Evolutionary conservation across 1,284 basidiomycete species (phyloP).

Genomic region (Tausonia pullulans): DNA sequence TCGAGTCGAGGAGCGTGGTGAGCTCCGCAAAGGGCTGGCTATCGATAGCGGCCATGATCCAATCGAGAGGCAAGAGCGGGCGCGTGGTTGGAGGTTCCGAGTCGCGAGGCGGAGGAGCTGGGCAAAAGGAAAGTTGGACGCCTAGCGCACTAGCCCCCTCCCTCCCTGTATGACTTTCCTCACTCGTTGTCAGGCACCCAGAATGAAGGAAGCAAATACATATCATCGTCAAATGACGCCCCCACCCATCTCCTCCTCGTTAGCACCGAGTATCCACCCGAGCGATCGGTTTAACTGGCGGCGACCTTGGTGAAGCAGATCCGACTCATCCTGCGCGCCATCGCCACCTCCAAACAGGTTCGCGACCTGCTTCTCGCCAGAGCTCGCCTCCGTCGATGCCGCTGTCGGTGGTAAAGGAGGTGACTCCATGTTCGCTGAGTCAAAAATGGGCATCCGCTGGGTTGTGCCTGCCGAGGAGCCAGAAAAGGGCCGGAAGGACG

Average conservation of each 20-base stretch:
- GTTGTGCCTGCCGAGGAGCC: constrained; percentile 5
- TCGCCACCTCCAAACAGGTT: constrained; percentile 23
- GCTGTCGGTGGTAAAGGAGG: constrained; percentile 14
- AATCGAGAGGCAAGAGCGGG: no score
- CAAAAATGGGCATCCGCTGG: neutral
- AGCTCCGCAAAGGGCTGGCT: constrained; percentile 7
- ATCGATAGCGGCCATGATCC: constrained; percentile 1
- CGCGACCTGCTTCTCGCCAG: constrained; percentile 9
- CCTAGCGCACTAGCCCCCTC: no score
- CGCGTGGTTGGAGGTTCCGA: no score
- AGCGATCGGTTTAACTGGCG: constrained; percentile 34
- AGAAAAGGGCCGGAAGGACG: constrained; percentile 11
- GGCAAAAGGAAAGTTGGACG: no score
- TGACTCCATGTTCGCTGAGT: constrained; percentile 15
- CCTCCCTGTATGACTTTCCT: no score
- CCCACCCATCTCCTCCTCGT: constrained; percentile 28
- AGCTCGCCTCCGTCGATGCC: neutral
- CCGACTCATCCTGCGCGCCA: constrained; percentile 23
- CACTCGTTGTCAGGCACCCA: no score
- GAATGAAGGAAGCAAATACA: no score
- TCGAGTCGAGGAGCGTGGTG: constrained; percentile 8
- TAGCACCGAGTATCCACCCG: constrained; percentile 36
- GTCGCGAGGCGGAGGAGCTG: no score
- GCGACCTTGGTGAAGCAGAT: constrained; percentile 29
- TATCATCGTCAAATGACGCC: neutral